A percentile compares a stretch with the other conserved stretches of the same genome.
Conservation (phyloP, 1,284 basidiomycete genomes). For the Microstroma glucosiphilum region DNA sequence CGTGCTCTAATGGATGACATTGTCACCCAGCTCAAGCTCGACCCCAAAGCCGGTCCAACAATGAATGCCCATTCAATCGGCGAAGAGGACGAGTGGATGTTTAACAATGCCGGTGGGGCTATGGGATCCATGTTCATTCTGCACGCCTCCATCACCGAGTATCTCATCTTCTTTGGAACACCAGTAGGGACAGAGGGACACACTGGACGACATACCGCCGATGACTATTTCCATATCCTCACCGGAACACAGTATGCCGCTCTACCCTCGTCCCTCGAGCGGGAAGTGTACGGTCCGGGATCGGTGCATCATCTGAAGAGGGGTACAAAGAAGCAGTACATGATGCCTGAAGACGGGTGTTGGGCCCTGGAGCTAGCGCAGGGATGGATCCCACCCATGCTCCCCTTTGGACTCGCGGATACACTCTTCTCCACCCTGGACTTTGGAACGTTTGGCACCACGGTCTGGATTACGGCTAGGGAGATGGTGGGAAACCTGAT, state of each 20-base stretch:
- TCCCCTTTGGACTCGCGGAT: conserved; percentile 85
- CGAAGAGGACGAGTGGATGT: conserved; percentile 73
- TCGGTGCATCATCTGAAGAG: conserved; percentile 75
- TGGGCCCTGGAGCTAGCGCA: conserved; percentile 91
- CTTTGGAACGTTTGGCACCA: conserved; percentile 72
- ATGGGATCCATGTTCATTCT: conserved; percentile 98
- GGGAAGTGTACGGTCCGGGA: conserved; percentile 76
- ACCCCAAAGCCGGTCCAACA: conserved; percentile 34
- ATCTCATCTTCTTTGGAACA: conserved; percentile 79
- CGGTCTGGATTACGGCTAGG: conserved; percentile 65
- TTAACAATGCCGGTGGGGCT: conserved; percentile 95
- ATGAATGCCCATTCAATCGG: conserved; percentile 39
- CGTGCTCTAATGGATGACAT: conserved; percentile 45
- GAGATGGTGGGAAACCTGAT: conserved; percentile 47
- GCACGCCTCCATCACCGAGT: conserved; percentile 84
- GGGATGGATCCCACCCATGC: conserved; percentile 57
- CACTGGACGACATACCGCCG: conserved; percentile 84
- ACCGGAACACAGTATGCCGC: conserved; percentile 90
- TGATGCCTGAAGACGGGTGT: conserved; percentile 81
- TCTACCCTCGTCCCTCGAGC: conserved; percentile 68
- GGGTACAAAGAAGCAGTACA: conserved; percentile 88
- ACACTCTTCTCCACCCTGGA: conserved; percentile 82
- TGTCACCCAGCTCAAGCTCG: conserved; percentile 26
- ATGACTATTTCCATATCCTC: conserved; percentile 96
- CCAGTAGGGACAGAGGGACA: conserved; percentile 95